Conservation (phyloP, 2,329 filamentous ascomycete species). For the Xylariaceae sp. region DNA sequence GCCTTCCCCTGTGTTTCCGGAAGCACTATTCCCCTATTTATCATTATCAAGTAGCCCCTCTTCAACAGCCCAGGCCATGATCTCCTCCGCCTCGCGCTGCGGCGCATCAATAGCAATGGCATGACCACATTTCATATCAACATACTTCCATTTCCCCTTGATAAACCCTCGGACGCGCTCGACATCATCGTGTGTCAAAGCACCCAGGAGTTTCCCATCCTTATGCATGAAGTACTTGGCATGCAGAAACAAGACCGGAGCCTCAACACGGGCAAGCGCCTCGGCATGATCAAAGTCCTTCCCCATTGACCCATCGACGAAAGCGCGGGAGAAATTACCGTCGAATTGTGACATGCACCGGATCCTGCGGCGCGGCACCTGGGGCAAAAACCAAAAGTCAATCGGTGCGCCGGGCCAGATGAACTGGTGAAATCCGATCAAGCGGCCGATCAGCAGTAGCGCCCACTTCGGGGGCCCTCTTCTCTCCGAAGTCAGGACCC, state of each 20-base stretch:
- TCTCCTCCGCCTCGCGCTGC: constrained; percentile 2
- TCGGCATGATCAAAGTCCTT: constrained; percentile 8
- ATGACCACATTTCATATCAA: constrained; percentile 9
- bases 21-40: no score
- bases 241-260: constrained; percentile 7
- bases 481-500: constrained; percentile 1
- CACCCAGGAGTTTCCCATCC: constrained; percentile 4
- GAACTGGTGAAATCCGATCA: constrained; percentile 3
- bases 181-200: constrained; percentile 7
- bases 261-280: constrained; percentile 5
- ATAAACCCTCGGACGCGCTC: constrained; percentile 2
- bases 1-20: no score
- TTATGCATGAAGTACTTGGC: constrained; percentile 2
- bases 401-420: constrained; percentile 1
- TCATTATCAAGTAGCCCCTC: no score
- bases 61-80: neutral
- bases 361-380: constrained; percentile 6
- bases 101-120: constrained; percentile 9
- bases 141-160: constrained; percentile 9
- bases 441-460: constrained; percentile 1
- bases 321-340: constrained; percentile 10
- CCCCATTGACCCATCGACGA: constrained; percentile 8
- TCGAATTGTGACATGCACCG: constrained; percentile 10
- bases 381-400: constrained; percentile 7
- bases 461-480: constrained; percentile 1